Conservation (phyloP, 805 yeast genomes). For the Schizosaccharomyces cryophilus region DNA sequence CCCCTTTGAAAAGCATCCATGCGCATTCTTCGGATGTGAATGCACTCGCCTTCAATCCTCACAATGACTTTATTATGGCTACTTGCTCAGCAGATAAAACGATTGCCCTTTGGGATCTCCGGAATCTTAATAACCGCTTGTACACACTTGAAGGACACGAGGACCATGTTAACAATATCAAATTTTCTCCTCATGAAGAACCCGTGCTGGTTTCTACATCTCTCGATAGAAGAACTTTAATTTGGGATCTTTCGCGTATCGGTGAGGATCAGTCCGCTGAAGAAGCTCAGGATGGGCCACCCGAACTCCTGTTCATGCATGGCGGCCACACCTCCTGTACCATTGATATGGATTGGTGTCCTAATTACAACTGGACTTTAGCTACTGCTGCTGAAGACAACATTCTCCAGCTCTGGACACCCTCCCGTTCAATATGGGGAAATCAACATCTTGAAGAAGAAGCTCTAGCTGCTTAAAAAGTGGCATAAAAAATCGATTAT, state of each 20-base stretch:
- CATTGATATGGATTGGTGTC: conserved; percentile 45
- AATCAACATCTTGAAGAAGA: conserved; percentile 19
- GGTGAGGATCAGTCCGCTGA: conserved; percentile 29
- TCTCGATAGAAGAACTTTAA: conserved; percentile 42
- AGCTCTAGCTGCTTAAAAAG: conserved; percentile 1
- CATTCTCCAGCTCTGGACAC: conserved; percentile 54
- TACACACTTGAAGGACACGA: conserved; percentile 49
- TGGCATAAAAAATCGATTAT: no score
- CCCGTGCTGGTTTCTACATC: conserved; percentile 30
- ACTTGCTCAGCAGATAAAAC: conserved; percentile 60
- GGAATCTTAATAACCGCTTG: conserved; percentile 33
- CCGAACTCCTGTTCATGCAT: conserved; percentile 54
- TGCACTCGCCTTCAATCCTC: conserved; percentile 41
- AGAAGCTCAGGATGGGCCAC: conserved; percentile 40
- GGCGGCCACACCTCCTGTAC: conserved; percentile 70
- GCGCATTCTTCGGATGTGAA: conserved; percentile 40
- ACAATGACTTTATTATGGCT: conserved; percentile 27
- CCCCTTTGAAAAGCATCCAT: conserved; percentile 19
- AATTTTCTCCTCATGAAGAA: conserved; percentile 28
- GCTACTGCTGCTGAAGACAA: conserved; percentile 57
- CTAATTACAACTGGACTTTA: conserved; percentile 22
- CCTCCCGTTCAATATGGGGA: conserved; percentile 23
- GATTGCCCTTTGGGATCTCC: conserved; percentile 51
- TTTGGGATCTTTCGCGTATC: conserved; percentile 49
- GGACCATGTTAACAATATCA: conserved; percentile 28